Percentiles rank a stretch among this genome's conserved stretches.
Conservation (phyloP, 192 early-diverging fungal species). For the Backusella luteola region DNA sequence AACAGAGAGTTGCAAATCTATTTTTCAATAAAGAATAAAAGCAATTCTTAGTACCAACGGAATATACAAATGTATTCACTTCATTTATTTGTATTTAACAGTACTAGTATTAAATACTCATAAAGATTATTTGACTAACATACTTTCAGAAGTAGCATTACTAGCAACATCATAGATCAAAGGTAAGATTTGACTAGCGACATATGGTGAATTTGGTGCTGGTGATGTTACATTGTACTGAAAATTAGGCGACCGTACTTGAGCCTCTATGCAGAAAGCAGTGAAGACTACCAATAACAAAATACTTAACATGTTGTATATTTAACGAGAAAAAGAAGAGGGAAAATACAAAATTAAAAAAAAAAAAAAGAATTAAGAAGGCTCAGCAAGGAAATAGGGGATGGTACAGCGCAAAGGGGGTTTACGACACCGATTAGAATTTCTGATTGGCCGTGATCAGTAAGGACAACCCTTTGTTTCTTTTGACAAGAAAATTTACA, state of each 20-base stretch:
- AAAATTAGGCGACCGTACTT: constrained; percentile 11
- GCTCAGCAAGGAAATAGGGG: neutral
- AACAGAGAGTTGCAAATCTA: constrained; percentile 17
- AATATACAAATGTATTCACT: neutral
- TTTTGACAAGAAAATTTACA: neutral
- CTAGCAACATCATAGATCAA: constrained; percentile 20
- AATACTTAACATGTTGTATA: neutral
- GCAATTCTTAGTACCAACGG: neutral
- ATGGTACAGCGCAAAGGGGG: neutral
- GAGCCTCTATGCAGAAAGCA: neutral
- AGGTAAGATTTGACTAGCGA: constrained; percentile 26
- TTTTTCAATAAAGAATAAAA: neutral
- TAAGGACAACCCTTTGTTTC: neutral
- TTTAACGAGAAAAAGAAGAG: neutral
- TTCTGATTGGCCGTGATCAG: neutral
- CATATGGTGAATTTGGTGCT: constrained; percentile 16
- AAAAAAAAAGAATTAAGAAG: constrained; percentile 9
- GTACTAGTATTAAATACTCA: neutral
- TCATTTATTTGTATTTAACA: neutral
- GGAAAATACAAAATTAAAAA: neutral
- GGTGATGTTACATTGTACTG: constrained; percentile 19
- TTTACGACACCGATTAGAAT: neutral
- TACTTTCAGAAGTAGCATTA: constrained; percentile 16
- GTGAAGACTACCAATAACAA: neutral
- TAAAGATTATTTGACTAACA: neutral